Base-by-base conservation (phyloP, 805 yeast genomes). In the Dipodascopsis tothii region DNA sequence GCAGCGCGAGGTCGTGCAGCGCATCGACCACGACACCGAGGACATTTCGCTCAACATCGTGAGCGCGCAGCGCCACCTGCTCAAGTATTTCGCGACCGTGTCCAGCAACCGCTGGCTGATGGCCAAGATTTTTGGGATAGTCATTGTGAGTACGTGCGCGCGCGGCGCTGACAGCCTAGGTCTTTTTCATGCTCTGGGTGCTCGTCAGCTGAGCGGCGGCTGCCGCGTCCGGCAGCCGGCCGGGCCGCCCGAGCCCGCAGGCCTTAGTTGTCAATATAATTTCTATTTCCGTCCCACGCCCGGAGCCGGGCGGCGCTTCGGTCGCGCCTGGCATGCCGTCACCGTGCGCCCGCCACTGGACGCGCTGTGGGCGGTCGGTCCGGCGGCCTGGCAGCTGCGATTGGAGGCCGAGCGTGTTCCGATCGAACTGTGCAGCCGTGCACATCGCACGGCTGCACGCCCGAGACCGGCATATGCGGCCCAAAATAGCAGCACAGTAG, bases 1-100 rank as follows among this genome's bases (percentile, higher is more conserved):
- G 63, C 98, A 92, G 65, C 90, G 97, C 33, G 98, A 92, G 57
- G 84, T 83, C 14, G 90, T 92, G 45, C 97, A 90, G 63, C 72
- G 56, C 59, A 92, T 92, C 51, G 98, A 92, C 65, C 84, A 80
- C 44, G 88, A 92, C 60, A 94, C 94, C 4, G 96, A 88, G 55
- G 97, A 92, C 58, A 86, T 90, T 42, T 78, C 85, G 56, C 62
- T 90, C 60, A 92, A 88, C 61, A 88, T 92, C 14, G 68, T 75
- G 21, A 97, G 97, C 1, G 98, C 98, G 0, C 97, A 92, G 62
- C 69, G 96, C 48, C 97, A 92, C 62, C 72, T 92, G 52, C 68
- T 90, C 55, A 90, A 87, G 63, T 92, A 88, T 64, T 92, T 82
- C 60, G 84, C 90, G 46, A 77, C 80, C 43, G 84, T 92, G 20